Base-by-base conservation (phyloP, 2,329 filamentous ascomycete species). In the Diaporthe humulicola region DNA sequence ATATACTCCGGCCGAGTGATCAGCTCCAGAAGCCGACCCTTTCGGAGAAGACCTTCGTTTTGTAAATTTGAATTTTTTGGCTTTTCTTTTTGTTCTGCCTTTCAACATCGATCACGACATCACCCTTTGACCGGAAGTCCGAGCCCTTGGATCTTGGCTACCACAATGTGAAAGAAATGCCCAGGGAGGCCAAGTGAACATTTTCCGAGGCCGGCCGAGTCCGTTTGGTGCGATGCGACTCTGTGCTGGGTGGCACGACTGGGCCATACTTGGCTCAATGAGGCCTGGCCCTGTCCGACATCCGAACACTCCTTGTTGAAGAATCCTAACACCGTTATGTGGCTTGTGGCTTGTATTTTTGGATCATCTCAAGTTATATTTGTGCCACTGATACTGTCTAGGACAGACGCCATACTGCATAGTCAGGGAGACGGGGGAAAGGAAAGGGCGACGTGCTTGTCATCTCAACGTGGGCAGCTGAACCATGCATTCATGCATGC, bases 281-380 rank as follows among this genome's bases (percentile, higher is more conserved):
- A 36, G 19, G 42, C 42, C 64, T 52, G 64, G 64, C 64, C 64
- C 64, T 69, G 64, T 69, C 64, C 64, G 48, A 54, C 48, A 54
- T 54, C 64, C 48, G 48, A 69, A 69, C 33, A 14, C 40, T n/a
- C 25, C 15, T 52, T 48, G 61, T 52, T 38, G 61, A 52, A 52
- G 61, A 52, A 38, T 25, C 14, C 7, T 48, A n/a, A 40, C 64
- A 40, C 64, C 64, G 64, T 69, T 69, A 28, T 22, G 48, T 54
- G 64, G 64, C 64, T 52, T 69, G 64, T 54, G 64, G 64, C 64
- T 69, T 69, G 48, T 69, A 69, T 69, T 69, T 69, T 69, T 69
- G 64, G 64, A 54, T 54, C 64, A 40, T 69, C 64, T 54, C 33
- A 69, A 69, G 64, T 64, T 64, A 69, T 69, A 54, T 54, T 69